Evolutionary conservation across 768 basidiomycete genomes (phyloP).

Genomic region (Boletus pseudopeckii): DNA sequence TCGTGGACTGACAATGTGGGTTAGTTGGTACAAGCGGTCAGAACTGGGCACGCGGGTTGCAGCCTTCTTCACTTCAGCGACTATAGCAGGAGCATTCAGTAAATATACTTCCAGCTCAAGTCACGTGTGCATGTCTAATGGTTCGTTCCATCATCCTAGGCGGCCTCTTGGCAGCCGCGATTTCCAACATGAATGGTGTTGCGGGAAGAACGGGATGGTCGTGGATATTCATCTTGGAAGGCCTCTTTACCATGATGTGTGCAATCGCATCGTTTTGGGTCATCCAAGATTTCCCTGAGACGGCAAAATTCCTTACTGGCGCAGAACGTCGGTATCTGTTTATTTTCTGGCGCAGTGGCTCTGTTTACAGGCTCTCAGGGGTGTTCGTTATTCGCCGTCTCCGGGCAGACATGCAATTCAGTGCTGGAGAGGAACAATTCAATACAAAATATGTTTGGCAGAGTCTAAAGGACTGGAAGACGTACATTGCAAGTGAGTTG

Average conservation of each 20-base stretch:
- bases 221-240: slow-evolving; percentile 76
- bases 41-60: slow-evolving; percentile 73
- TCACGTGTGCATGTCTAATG: neutral
- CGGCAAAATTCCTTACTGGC: slow-evolving; percentile 64
- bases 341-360: neutral
- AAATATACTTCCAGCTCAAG: slow-evolving; percentile 13
- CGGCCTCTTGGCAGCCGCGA: slow-evolving; percentile 62
- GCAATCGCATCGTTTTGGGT: slow-evolving; percentile 65
- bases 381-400: slow-evolving; percentile 63
- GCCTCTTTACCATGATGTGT: slow-evolving; percentile 60
- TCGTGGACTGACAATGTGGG: neutral
- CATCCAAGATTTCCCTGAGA: slow-evolving; percentile 76
- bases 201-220: slow-evolving; percentile 63
- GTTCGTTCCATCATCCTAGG: slow-evolving; percentile 34
- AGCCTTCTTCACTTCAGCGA: slow-evolving; percentile 77
- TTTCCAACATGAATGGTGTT: slow-evolving; percentile 67
- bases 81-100: slow-evolving; percentile 76
- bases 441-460: slow-evolving; percentile 54
- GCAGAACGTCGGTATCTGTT: slow-evolving; percentile 48
- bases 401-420: slow-evolving; percentile 61
- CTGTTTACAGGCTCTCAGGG: slow-evolving; percentile 34
- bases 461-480: slow-evolving; percentile 69
- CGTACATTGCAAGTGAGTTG: slow-evolving; percentile 61
- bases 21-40: slow-evolving; percentile 75
- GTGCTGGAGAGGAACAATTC: slow-evolving; percentile 58